phyloP scores from a whole-genome alignment of 1,284 basidiomycete species.

The Neonothopanus nambi region DNA sequence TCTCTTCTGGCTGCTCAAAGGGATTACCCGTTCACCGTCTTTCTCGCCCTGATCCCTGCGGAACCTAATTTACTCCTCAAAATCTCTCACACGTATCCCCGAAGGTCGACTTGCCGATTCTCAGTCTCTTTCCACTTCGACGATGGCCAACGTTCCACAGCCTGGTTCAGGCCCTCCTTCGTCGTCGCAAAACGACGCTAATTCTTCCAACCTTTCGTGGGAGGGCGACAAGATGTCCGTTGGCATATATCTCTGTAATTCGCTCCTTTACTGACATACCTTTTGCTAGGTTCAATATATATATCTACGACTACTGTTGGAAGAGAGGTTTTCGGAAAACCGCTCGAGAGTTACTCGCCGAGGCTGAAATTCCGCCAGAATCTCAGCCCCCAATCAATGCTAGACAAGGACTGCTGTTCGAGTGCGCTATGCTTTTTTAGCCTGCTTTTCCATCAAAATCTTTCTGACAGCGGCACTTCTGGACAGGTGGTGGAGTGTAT shows the following conservation, averaged over 20 bases:
- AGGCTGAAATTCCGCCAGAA: constrained; percentile 63
- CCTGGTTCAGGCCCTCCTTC: constrained; percentile 7
- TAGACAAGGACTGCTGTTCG: constrained; percentile 76
- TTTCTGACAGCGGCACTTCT: constrained; percentile 16
- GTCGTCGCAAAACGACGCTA: constrained; percentile 9
- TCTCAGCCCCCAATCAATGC: constrained; percentile 76
- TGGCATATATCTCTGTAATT: constrained; percentile 13
- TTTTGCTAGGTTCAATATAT: constrained; percentile 74
- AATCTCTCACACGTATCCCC: constrained; percentile 15
- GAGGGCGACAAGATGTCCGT: constrained; percentile 52
- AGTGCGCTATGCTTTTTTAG: constrained; percentile 48
- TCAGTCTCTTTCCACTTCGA: constrained; percentile 1
- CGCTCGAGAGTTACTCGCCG: constrained; percentile 58
- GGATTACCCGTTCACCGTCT: constrained; percentile 12
- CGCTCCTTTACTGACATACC: constrained; percentile 15
- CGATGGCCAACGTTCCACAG: constrained; percentile 28
- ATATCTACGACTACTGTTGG: constrained; percentile 79
- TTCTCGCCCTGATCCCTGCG: constrained; percentile 16
- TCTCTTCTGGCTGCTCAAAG: constrained; percentile 6
- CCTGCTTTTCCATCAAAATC: background rate
- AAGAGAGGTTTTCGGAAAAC: constrained; percentile 77
- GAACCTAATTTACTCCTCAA: constrained; percentile 24
- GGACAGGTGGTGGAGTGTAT: constrained; percentile 82
- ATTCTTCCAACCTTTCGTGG: constrained; percentile 35
- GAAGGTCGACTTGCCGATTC: constrained; percentile 8